These are phyloP conservation scores for Leishmania arabica DNA, from an alignment of 208 protist genomes.

Conservation along the genomic window DNA sequence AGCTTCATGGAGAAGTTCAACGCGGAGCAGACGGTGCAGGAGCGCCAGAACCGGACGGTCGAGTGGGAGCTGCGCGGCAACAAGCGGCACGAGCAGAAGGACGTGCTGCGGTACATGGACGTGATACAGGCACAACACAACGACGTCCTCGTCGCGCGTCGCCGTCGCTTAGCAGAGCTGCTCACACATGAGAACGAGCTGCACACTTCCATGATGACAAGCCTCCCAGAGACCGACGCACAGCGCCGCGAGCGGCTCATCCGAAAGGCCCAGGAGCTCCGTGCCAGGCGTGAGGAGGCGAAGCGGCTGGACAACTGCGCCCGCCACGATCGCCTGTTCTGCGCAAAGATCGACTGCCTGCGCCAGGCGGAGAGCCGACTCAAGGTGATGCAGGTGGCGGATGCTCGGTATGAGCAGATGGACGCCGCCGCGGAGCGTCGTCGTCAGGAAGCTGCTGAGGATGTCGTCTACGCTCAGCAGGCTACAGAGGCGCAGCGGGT, in stretches of 20 bases:
- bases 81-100: conserved; percentile 39
- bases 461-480: conserved; percentile 78
- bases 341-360: conserved; percentile 77
- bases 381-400: conserved; percentile 84
- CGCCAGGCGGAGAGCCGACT: conserved; percentile 85
- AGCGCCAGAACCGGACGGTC: conserved; percentile 40
- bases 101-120: conserved; percentile 71
- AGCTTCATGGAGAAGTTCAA: conserved; percentile 65
- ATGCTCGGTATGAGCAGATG: conserved; percentile 75
- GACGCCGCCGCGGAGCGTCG: conserved; percentile 42
- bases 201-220: conserved; percentile 73
- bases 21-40: conserved; percentile 42
- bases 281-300: conserved; percentile 57
- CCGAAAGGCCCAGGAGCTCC: conserved; percentile 72
- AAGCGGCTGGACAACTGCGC: conserved; percentile 52
- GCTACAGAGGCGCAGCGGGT: conserved; percentile 62
- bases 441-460: conserved; percentile 49
- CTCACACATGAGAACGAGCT: conserved; percentile 57
- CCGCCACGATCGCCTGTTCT: conserved; percentile 75
- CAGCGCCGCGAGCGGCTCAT: conserved; percentile 84
- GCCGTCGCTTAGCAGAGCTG: conserved; percentile 70
- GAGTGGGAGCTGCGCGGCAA: conserved; percentile 72
- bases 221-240: conserved; percentile 79
- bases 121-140: conserved; percentile 80
- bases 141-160: conserved; percentile 73